Evolutionary conservation across 306 rosid genomes (phyloP).

Genomic region (Nissolia schottii): DNA sequence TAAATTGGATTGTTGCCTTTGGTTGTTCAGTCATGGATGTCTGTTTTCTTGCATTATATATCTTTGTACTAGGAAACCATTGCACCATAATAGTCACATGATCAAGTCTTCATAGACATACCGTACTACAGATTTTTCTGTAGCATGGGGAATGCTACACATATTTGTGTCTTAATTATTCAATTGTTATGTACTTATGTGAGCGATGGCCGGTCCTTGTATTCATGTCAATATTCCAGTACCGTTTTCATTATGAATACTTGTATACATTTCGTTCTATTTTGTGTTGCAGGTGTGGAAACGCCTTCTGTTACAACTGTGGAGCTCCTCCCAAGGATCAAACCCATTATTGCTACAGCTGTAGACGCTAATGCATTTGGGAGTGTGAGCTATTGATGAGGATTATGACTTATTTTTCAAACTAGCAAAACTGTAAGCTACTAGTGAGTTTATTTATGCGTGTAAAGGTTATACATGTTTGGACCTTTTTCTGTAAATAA

Average conservation of each 20-base stretch:
- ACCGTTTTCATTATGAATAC: background rate
- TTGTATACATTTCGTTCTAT: background rate
- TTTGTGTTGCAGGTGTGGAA: conserved; percentile 42
- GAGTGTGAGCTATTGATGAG: too few relatives aligned
- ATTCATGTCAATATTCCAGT: background rate
- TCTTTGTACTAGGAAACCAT: background rate
- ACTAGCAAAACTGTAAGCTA: background rate
- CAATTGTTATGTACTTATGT: too few relatives aligned
- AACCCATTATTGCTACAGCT: conserved; percentile 10
- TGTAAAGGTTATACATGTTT: background rate
- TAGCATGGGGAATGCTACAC: background rate
- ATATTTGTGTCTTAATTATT: background rate
- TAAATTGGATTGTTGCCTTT: background rate
- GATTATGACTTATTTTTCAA: too few relatives aligned
- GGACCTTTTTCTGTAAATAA: background rate
- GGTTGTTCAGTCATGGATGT: background rate
- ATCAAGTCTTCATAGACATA: background rate
- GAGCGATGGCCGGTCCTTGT: background rate
- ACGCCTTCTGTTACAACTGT: conserved; percentile 45
- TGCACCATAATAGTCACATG: too few relatives aligned
- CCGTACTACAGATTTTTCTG: background rate
- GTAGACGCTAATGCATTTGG: conserved; percentile 12
- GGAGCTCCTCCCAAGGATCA: background rate
- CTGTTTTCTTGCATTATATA: background rate
- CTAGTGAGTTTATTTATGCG: background rate